A percentile compares a stretch with the other conserved stretches of the same genome.
phyloP scores from a whole-genome alignment of 257 asterid genomes.

The Gentiana macrophylla region DNA sequence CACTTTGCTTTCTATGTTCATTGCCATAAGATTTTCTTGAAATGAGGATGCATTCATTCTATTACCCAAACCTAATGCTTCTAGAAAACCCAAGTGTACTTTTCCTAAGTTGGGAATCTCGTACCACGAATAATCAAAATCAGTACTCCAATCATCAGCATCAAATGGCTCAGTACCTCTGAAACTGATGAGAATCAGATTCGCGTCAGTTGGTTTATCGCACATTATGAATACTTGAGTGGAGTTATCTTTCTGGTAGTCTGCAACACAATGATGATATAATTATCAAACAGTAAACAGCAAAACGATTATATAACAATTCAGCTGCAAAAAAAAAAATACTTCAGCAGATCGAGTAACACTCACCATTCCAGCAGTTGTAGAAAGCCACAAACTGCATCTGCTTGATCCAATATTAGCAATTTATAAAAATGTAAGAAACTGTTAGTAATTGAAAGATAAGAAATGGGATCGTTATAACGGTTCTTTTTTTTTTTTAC shows the following conservation, averaged over 20 bases:
- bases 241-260: constrained; percentile 15
- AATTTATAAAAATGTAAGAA: neutral
- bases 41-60: constrained; percentile 50
- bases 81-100: constrained; percentile 4
- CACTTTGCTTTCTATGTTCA: neutral
- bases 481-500: constrained; percentile 9
- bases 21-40: constrained; percentile 22
- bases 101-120: constrained; percentile 19
- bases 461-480: too few relatives aligned
- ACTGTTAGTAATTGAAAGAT: neutral
- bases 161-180: constrained; percentile 44
- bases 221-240: constrained; percentile 44
- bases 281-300: neutral
- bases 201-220: constrained; percentile 15
- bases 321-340: neutral
- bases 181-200: constrained; percentile 28
- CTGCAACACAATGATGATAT: constrained; percentile 12
- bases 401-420: constrained; percentile 14
- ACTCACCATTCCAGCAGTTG: constrained; percentile 35
- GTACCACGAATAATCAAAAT: constrained; percentile 44
- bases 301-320: neutral
- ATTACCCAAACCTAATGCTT: constrained; percentile 40
- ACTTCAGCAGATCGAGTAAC: neutral
- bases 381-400: constrained; percentile 29
- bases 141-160: constrained; percentile 35